Base-by-base conservation (phyloP, 306 rosid genomes). In the Dryas alaskensis region DNA sequence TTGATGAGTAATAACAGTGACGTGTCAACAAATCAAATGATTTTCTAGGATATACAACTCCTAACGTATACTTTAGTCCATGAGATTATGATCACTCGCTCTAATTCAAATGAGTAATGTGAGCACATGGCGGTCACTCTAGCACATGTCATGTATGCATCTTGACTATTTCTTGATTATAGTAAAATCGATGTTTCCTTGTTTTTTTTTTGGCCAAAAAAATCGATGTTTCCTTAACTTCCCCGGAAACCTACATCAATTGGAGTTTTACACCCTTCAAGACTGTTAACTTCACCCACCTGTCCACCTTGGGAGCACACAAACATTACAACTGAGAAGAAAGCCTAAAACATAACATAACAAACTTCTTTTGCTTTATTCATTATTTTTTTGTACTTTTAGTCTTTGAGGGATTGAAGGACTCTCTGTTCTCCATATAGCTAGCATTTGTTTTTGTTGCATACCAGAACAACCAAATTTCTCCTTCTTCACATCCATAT, bases 151-250 rank as follows among this genome's bases (percentile, higher is more conserved):
- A 2, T 31, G 4, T 14, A 9, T 45, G 60, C 61, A 77, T 43
- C 60, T 83, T 84, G 89, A 89, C 89, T 65, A 16, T 69, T 85
- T 86, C 88, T 6, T 60, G 68, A 67, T 77, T 25, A 73, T 66
- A 69, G 14, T 72, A 44, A 19, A 19, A 19, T 19, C 17, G 22
- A 22, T 22, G 22, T 22, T 22, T 22, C 22, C 22, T 22, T 22
- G 19, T 19, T 22, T 22, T 22, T 22, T 22, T 22, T 22, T 22
- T 22, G 22, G 22, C 22, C 22, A 22, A 22, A 22, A 22, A 79
- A 47, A 54, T 54, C 79, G 4, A 75, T 75, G 73, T 75, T 76
- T 65, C 85, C 88, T 86, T 81, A 83, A 76, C 82, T 76, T 88
- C 83, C 39, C 85, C 86, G 82, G 62, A 54, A 90, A 81, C 74